Base-by-base conservation (phyloP, 2,329 filamentous ascomycete genomes). In the Trichoderma simmonsii region DNA sequence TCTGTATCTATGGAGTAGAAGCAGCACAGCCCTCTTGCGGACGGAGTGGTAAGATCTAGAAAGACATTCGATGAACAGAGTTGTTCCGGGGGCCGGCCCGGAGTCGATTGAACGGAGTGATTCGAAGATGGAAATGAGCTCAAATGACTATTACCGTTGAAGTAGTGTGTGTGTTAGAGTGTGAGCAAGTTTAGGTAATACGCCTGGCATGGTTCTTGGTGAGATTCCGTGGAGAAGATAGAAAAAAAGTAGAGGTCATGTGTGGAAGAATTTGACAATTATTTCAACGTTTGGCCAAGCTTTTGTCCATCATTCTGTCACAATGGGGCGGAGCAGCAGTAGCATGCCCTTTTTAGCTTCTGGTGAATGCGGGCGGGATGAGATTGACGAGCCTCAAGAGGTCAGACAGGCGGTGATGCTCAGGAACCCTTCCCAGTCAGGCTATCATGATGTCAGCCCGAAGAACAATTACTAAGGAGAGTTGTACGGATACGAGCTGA, bases 401-500 rank as follows among this genome's bases (percentile, higher is more conserved):
- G 39, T 57, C 34, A 32, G 48, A 66, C 54, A 66, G n/a, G 48
- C 30, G 64, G 28, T 57, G 64, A 67, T 67, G 34, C 63, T 66
- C 63, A 66, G 63, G 63, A 21, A 66, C 63, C 30, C 30, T 66
- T 56, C 63, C 63, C 48, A 30, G 63, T 39, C 43, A 34, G 63
- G 43, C 48, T 66, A 36, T 66, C 48, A 36, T 66, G 63, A 66
- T 66, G 63, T 66, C 48, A 66, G 32, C n/a, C 18, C n/a, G 39
- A 3, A 48, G 39, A 65, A n/a, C 11, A 36, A 28, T n/a, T 11
- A 11, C 59, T 15, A 34, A 60, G 14, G 9, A n/a, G 1, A 59
- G 8, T 34, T 34, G 30, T 12, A 30, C 57, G 57, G 30, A 60
- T 60, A 62, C 59, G 34, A 62, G 34, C 39, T 12, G n/a, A 24